Evolutionary conservation across 768 basidiomycete genomes (phyloP), one percentile per base, ranked within the genome.

Genomic region (Suillus luteus): DNA sequence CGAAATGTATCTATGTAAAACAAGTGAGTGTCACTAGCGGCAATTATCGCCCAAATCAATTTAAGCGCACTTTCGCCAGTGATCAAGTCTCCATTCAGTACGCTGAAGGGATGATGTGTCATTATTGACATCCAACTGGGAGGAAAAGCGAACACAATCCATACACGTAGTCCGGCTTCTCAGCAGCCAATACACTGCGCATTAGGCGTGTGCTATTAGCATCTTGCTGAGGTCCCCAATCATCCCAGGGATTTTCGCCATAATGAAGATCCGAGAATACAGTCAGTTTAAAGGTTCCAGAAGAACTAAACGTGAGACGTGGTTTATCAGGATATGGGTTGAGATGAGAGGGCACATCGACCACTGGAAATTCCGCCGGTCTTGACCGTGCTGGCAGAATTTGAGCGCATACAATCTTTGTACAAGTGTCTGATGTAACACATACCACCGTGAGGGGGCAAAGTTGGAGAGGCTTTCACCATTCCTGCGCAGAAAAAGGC

Each of bases 211-310:
- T 80, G 64, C 87, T 91, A 49, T 89, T 87, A 31, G 76, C 72
- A 65, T 92, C 91, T 67, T 92, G 88, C 66, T 81, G 76, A 22
- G 86, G 85, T 0, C 90, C 89, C 85, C 87, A 88, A 9, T 64
- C 72, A 60, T 86, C 86, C 85, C 86, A 88, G 9, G 89, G 87
- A 67, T 90, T 87, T 74, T 92, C 90, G 33, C 91, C 90, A 65
- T 82, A 91, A 70, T 92, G 90, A 37, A 91, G 73, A 68, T 92
- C 91, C 8, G 88, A 89, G 72, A 92, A 90, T 7, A 91, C 80
- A 15, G 85, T 88, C 54, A 92, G 68, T 73, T 89, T 91, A 81
- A 92, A 89, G 1, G 84, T 84, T 2, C 85, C 86, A 70, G 89
- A 82, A 0, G 71, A 37, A 9, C 78, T 77, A 73, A 91, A 92